Percentiles rank a stretch among this genome's conserved stretches.
These are phyloP conservation scores for Coriaria nepalensis DNA, from an alignment of 306 rosid species.

Conservation along the genomic window DNA sequence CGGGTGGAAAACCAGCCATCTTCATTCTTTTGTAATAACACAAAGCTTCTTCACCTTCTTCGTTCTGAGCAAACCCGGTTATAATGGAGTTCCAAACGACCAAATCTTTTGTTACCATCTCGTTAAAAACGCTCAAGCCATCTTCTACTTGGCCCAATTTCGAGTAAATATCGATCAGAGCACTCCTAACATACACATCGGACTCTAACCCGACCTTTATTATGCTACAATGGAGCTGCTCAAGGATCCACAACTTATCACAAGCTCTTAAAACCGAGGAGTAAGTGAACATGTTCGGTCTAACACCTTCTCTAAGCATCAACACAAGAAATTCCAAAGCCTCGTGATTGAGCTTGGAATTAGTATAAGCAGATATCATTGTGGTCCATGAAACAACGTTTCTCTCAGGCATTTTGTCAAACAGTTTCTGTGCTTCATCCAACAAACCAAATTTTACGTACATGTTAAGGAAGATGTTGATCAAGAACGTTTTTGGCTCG, in stretches of 20 bases:
- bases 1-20: conserved; percentile 34
- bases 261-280: conserved; percentile 80
- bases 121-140: conserved; percentile 45
- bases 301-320: conserved; percentile 69
- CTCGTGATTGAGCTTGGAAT: conserved; percentile 30
- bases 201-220: conserved; percentile 66
- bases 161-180: conserved; percentile 60
- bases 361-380: conserved; percentile 53
- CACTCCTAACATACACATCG: conserved; percentile 68
- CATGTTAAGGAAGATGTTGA: conserved; percentile 51
- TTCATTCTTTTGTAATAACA: conserved; percentile 58
- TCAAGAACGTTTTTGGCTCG: conserved; percentile 39
- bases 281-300: conserved; percentile 74
- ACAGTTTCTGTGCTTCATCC: conserved; percentile 56
- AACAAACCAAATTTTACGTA: conserved; percentile 49
- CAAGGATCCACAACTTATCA: conserved; percentile 30
- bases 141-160: conserved; percentile 48
- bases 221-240: conserved; percentile 53
- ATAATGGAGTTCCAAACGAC: conserved; percentile 84
- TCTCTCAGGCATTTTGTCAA: conserved; percentile 66
- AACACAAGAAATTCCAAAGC: conserved; percentile 41
- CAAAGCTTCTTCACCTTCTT: conserved; percentile 66
- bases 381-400: conserved; percentile 83
- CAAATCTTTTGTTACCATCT: conserved; percentile 50
- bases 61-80: conserved; percentile 80